Evolutionary conservation across 2,329 filamentous ascomycete species (phyloP), one percentile per base, ranked within the genome.

Genomic region (Lachnellula occidentalis): DNA sequence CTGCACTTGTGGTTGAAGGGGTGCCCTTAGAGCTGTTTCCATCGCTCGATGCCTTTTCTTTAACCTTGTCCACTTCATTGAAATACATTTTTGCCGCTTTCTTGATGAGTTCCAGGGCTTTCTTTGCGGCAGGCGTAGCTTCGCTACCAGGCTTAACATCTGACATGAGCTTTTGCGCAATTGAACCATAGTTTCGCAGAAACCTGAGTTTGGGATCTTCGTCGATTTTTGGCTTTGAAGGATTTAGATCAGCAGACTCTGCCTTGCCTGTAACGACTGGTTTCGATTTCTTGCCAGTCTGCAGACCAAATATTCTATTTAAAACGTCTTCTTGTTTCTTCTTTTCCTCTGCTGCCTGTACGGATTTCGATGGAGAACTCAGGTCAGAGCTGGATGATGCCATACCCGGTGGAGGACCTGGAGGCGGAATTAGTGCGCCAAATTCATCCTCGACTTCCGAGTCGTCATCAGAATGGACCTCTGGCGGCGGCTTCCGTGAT

Each of bases 381-480:
- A 69, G 62, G 36, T 76, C 74, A 27, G 53, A 42, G 14, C 49
- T 43, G 9, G 49, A 41, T 7, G 47, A 17, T 7, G 48, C 58
- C 50, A 24, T 62, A 48, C 22, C 63, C 1, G 62, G 54, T 45
- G 67, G 61, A 1, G 75, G 73, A 12, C 54, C 54, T 19, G 60
- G 58, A 2, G 59, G 58, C 22, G 54, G 55, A 42, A 66, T 64
- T 5, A 73, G 65, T 8, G 75, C 72, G 51, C 78, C 73, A 54
- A 81, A 78, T 14, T 83, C 80, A 53, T 82, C 78, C 37, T 83
- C 78, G 27, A 74, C 68, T 56, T 84, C 78, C 5, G 80, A 75
- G 48, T 78, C 77, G 19, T 79, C 76, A 36, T 73, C 71, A 0
- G 70, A 65, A 45, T 72, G 68, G 7, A 69, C 56, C 19, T 74